Percentiles rank a stretch among this genome's conserved stretches.
Evolutionary conservation across 2,329 filamentous ascomycete genomes (phyloP).

Genomic region (Fonsecaea erecta): DNA sequence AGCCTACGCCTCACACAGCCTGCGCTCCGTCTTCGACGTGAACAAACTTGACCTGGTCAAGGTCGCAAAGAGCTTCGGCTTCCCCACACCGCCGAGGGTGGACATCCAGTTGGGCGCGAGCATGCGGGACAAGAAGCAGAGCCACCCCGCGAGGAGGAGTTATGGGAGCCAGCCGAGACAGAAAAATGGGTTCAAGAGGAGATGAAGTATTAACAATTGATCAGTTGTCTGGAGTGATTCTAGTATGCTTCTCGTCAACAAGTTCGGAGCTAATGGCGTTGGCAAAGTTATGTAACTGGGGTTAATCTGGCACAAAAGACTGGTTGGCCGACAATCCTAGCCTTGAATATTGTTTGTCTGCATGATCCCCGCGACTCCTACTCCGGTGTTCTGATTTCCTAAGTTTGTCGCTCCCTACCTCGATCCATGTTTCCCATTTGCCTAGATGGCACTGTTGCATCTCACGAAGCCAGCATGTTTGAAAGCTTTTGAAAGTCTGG

Average conservation of each 20-base stretch:
- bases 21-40: slow-evolving; percentile 83
- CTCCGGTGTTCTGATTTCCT: background rate
- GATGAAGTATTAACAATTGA: background rate
- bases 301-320: background rate
- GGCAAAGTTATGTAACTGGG: background rate
- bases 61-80: slow-evolving; percentile 83
- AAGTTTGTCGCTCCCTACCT: background rate
- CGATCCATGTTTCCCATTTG: background rate
- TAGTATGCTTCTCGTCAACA: background rate
- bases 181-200: slow-evolving; percentile 28
- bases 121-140: slow-evolving; percentile 73
- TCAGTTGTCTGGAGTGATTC: background rate
- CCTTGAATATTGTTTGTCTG: background rate
- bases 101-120: slow-evolving; percentile 79
- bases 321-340: too few relatives aligned
- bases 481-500: slow-evolving; percentile 23
- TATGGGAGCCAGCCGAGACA: slow-evolving; percentile 82
- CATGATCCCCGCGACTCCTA: background rate
- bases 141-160: slow-evolving; percentile 63
- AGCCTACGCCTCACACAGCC: slow-evolving; percentile 85
- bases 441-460: background rate
- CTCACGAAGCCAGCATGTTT: slow-evolving; percentile 2
- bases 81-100: slow-evolving; percentile 74
- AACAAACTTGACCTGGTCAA: slow-evolving; percentile 81
- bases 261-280: background rate